These are phyloP conservation scores for Phytopythium mirpurense DNA, from an alignment of 352 stramenopile species.

Conservation along the genomic window DNA sequence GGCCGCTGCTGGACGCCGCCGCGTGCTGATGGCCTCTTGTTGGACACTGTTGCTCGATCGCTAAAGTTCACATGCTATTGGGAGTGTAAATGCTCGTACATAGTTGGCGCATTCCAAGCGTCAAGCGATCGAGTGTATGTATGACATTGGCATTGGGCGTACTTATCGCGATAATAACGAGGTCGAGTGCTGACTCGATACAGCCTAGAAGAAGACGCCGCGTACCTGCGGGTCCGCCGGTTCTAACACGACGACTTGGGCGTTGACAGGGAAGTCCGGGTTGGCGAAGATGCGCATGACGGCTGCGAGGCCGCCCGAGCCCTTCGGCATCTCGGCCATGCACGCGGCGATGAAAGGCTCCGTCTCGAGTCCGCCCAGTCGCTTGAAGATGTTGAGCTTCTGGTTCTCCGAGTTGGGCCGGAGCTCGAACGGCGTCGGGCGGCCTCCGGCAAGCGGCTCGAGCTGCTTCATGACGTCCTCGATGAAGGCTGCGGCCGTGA, in stretches of 20 bases:
- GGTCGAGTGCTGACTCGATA: too few relatives aligned
- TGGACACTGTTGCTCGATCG: too few relatives aligned
- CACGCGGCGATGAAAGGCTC: slow-evolving; percentile 14
- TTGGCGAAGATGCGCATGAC: slow-evolving; percentile 1
- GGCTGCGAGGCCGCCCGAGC: slow-evolving; percentile 4
- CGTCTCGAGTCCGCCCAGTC: slow-evolving; percentile 13
- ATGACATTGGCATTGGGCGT: too few relatives aligned
- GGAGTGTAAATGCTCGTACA: too few relatives aligned
- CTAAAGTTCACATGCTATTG: too few relatives aligned
- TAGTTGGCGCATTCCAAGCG: too few relatives aligned
- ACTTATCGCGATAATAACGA: neutral
- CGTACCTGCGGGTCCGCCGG: neutral
- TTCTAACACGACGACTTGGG: neutral
- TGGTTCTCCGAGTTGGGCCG: slow-evolving; percentile 11
- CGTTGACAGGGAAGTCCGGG: slow-evolving; percentile 2
- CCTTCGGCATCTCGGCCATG: slow-evolving; percentile 8
- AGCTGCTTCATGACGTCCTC: slow-evolving; percentile 5
- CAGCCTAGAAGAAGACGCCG: slow-evolving; percentile 1
- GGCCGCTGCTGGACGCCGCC: neutral
- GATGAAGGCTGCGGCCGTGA: neutral
- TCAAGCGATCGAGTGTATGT: too few relatives aligned
- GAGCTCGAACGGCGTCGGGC: neutral
- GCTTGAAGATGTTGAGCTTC: slow-evolving; percentile 10
- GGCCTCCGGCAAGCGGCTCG: neutral
- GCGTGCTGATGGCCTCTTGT: too few relatives aligned